Base-by-base conservation (phyloP, 371 early-diverging fungal species). In the Enterocytospora artemiae region DNA sequence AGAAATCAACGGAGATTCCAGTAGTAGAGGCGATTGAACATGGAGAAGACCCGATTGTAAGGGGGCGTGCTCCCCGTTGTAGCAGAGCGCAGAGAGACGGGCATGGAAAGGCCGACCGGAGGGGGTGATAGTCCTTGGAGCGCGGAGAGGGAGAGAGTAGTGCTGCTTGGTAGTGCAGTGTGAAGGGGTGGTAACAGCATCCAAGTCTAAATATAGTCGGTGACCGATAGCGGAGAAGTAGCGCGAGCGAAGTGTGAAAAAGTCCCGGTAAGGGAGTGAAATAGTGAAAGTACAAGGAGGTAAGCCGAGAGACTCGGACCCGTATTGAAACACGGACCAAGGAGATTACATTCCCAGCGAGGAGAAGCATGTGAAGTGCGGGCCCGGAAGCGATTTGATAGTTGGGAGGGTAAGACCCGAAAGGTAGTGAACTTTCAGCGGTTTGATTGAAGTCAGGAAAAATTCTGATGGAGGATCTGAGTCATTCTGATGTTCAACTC, bases 221-320 rank as follows among this genome's bases (percentile, higher is more conserved):
- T 81, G 81, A 83, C 83, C 83, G 82, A 84, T 84, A 83, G 83
- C 80, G 79, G 82, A 83, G 82, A 82, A 82, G 84, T 82, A 83
- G 83, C 81, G 82, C 82, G 82, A 83, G 80, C 81, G 82, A 84
- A 83, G 82, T 82, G 75, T 82, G 82, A 83, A 83, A 82, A 81
- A 73, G 77, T 77, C 69, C 69, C 77, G 76, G 69, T 78, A 75
- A 79, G 80, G 77, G 80, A 78, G 79, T 79, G 70, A 78, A 81
- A 79, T 28, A 43, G 48, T 59, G 59, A 59, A 59, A 59, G 48
- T 48, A 46, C 43, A 25, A 25, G 41, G 59, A 7, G 2, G 54
- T 24, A 31, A 51, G 31, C 32, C 28, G 51, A 31, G 49, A 49
- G 27, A 36, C 5, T 27, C 37, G 36, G 58, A 30, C 63, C 63